Base-by-base conservation (phyloP, 371 early-diverging fungal genomes). In the Mucor velutinosus region DNA sequence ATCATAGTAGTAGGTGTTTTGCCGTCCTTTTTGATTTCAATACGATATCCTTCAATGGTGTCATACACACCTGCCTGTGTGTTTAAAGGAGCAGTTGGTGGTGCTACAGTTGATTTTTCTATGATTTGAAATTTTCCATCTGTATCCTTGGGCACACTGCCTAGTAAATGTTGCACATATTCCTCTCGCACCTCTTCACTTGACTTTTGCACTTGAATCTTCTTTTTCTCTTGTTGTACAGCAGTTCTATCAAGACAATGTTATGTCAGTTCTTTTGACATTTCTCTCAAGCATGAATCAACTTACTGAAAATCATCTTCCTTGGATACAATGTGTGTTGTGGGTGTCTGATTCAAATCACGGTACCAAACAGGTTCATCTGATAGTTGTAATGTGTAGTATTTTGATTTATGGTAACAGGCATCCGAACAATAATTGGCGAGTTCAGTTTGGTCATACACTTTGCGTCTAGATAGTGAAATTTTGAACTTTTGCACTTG, bases 281-380 rank as follows among this genome's bases (percentile, higher is more conserved):
- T 49, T 49, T 43, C 17, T 43, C n/a, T 21, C 8, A 21, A 23
- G 8, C 7, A 60, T 8, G 27, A 19, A 0, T 33, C 5, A 27
- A 53, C 69, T 77, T 78, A 79, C 84, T 74, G 66, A 41, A 79
- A 61, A 39, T 81, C 72, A 32, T 81, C 72, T 39, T 75, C 64
- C 43, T 66, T 37, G 1, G 53, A 39, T 4, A 84, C 62, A 21
- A 84, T 66, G 23, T 80, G 78, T 0, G 76, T 64, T 29, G 62
- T 45, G 1, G 73, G 55, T 11, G 45, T 6, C 5, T 35, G 32
- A 37, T 67, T 60, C 4, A 69, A 29, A 67, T 79, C 80, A 19
- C 84, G 78, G 51, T 74, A 70, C 84, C 84, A 92, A 12, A 87
- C 82, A 2, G 93, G 91, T 39, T 91, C 90, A 43, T 85, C 84